These are phyloP conservation scores for Hymenoscyphus scutula DNA, from an alignment of 2,329 filamentous ascomycete genomes.

Conservation along the genomic window DNA sequence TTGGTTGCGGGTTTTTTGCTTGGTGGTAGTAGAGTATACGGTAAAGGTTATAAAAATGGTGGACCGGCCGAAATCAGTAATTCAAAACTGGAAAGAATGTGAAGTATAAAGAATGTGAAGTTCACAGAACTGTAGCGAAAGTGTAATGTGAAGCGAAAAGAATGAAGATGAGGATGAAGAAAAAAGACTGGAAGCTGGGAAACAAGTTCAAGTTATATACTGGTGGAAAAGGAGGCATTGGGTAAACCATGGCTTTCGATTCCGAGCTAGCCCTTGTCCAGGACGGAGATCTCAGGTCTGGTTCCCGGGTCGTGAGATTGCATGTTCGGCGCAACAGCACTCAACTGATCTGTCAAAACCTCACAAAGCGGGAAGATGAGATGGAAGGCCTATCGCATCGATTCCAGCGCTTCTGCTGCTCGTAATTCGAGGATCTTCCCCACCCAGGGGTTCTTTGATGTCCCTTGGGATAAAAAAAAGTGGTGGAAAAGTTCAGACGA, in stretches of 20 bases:
- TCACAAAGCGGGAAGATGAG: not conserved
- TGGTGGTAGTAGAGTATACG: conserved; percentile 14
- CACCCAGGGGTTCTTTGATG: not conserved
- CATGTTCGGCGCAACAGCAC: not conserved
- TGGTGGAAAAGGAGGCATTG: not conserved
- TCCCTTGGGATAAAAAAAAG: not conserved
- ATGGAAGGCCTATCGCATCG: conserved; percentile 2
- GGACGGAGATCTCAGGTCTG: not conserved
- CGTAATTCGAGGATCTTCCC: not conserved
- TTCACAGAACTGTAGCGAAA: conserved; percentile 35
- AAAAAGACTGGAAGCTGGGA: not conserved
- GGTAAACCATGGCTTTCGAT: not conserved
- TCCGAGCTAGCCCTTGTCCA: not conserved
- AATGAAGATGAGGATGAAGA: conserved; percentile 14
- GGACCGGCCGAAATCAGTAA: conserved; percentile 27
- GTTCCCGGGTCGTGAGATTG: not conserved
- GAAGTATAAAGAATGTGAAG: conserved; percentile 31
- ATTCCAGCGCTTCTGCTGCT: conserved; percentile 1
- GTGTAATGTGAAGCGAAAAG: conserved; percentile 19
- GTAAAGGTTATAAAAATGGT: conserved; percentile 22
- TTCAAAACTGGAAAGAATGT: conserved; percentile 23
- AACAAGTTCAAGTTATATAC: conserved; percentile 3
- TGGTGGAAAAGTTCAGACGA: not conserved
- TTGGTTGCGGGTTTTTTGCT: conserved; percentile 10
- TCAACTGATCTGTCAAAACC: not conserved